Percentiles rank a stretch among this genome's conserved stretches.
Evolutionary conservation across 495 filamentous ascomycete genomes (phyloP).

Genomic region (Articulospora tetracladia): DNA sequence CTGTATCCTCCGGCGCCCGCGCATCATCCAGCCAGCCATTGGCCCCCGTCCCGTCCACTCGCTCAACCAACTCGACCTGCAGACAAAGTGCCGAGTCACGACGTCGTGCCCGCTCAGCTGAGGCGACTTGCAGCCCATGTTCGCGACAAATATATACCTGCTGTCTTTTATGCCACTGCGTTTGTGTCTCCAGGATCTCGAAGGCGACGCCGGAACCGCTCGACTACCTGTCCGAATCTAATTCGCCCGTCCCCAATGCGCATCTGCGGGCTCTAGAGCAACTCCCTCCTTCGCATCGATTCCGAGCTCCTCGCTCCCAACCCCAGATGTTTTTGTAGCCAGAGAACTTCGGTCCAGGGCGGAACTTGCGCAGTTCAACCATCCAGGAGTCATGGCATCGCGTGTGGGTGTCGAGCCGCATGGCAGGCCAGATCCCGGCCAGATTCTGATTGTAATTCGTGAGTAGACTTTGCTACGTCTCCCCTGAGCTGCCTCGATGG

Average conservation of each 20-base stretch:
- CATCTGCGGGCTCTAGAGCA: neutral
- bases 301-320: neutral
- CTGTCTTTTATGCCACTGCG: slow-evolving; percentile 16
- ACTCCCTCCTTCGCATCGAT: neutral
- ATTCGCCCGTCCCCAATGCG: neutral
- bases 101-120: neutral
- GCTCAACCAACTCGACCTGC: neutral
- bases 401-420: slow-evolving; percentile 29
- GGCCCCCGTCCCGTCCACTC: neutral
- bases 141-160: slow-evolving; percentile 18
- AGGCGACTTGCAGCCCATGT: neutral
- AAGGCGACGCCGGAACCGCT: slow-evolving; percentile 10
- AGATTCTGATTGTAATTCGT: slow-evolving; percentile 75
- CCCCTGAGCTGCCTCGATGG: no score
- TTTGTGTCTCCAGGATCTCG: slow-evolving; percentile 18
- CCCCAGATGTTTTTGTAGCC: slow-evolving; percentile 18
- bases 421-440: slow-evolving; percentile 54
- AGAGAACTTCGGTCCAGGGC: slow-evolving; percentile 6
- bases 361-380: slow-evolving; percentile 10
- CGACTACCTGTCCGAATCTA: slow-evolving; percentile 6
- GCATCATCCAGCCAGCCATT: neutral
- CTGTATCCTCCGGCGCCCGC: no score
- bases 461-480: slow-evolving; percentile 36
- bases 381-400: slow-evolving; percentile 39
- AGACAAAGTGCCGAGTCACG: neutral